phyloP scores from a whole-genome alignment of 345 rosid genomes.

The Sonneratia caseolaris region DNA sequence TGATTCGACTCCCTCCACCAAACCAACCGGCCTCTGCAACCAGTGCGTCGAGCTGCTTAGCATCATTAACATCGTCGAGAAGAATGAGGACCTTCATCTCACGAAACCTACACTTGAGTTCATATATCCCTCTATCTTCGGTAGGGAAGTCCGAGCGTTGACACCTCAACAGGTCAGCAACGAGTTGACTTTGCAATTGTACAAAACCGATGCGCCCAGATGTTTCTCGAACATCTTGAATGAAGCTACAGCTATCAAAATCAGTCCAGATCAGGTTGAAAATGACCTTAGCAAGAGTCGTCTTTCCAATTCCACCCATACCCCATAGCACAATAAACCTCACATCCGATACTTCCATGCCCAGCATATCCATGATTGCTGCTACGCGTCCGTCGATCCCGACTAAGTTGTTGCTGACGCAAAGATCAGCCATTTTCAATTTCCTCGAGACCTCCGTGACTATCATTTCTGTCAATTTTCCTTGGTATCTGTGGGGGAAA shows the following conservation, averaged over 20 bases:
- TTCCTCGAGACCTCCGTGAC: neutral
- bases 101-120: neutral
- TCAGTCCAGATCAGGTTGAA: neutral
- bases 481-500: neutral
- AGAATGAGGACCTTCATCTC: neutral
- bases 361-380: neutral
- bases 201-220: neutral
- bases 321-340: neutral
- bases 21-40: neutral
- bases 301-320: neutral
- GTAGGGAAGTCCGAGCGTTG: neutral
- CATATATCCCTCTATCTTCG: neutral
- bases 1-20: constrained; percentile 1
- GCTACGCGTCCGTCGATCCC: neutral
- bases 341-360: neutral
- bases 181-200: neutral
- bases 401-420: neutral
- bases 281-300: neutral
- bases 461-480: neutral
- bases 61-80: constrained; percentile 1
- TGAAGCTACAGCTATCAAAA: neutral
- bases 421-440: neutral
- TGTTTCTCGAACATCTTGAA: neutral
- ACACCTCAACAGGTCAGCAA: neutral
- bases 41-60: neutral